Evolutionary conservation across 495 filamentous ascomycete genomes (phyloP).

Genomic region (Sphaerosporella brunnea): DNA sequence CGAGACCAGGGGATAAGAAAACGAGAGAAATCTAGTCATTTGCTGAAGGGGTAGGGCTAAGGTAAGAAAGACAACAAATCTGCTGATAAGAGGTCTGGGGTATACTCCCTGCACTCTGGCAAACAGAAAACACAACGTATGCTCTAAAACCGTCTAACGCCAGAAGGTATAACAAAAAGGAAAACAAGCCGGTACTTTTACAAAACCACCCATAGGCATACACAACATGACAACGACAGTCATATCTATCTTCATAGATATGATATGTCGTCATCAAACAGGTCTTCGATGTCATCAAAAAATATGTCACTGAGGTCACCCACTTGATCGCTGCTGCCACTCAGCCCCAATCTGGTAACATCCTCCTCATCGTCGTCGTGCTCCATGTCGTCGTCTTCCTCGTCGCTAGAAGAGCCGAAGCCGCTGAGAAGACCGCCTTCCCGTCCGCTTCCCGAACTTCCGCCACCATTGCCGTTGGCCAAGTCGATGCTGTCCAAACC

Average conservation of each 20-base stretch:
- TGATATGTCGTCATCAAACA: constrained; percentile 24
- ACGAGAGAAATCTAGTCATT: too few relatives aligned
- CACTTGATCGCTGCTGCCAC: constrained; percentile 26
- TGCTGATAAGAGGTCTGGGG: neutral
- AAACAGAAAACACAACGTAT: constrained; percentile 14
- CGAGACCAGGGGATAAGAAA: too few relatives aligned
- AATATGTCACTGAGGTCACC: constrained; percentile 24
- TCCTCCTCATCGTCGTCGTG: constrained; percentile 60
- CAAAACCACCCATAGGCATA: neutral
- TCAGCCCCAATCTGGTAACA: constrained; percentile 22
- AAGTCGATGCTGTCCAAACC: constrained; percentile 62
- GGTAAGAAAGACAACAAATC: too few relatives aligned
- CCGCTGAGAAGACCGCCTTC: constrained; percentile 57
- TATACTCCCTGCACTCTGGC: neutral
- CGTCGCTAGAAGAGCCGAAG: constrained; percentile 90
- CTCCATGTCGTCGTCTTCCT: constrained; percentile 90
- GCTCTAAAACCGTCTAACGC: constrained; percentile 6
- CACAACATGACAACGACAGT: neutral
- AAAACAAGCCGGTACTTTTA: neutral
- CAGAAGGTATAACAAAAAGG: neutral
- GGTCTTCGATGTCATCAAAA: constrained; percentile 25
- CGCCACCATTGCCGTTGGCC: constrained; percentile 44
- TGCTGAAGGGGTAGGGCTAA: too few relatives aligned
- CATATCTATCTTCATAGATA: constrained; percentile 14
- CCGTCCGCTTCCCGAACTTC: constrained; percentile 27